Percentiles rank a stretch among this genome's conserved stretches.
These are phyloP conservation scores for Capsaspora owczarzaki DNA, from an alignment of 78 protist species.

Conservation along the genomic window DNA sequence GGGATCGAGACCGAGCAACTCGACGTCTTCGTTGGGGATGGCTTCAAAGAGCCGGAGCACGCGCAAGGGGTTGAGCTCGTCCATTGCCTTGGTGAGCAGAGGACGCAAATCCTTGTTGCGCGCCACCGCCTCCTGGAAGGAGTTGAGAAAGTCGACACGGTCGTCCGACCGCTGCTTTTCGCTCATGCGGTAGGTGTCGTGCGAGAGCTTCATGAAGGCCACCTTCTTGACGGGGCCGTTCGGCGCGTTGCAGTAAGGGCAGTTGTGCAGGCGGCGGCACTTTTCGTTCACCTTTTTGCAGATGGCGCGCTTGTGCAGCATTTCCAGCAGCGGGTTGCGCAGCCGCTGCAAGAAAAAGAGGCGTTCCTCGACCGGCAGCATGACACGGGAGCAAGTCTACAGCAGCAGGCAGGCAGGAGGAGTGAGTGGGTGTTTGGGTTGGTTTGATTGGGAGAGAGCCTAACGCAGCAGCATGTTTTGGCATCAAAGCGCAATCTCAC, in stretches of 20 bases:
- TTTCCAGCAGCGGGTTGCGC: conserved; percentile 6
- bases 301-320: conserved; percentile 14
- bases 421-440: neutral
- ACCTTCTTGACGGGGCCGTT: conserved; percentile 85
- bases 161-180: neutral
- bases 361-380: conserved; percentile 32
- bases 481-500: no score
- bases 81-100: conserved; percentile 44
- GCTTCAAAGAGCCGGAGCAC: conserved; percentile 56
- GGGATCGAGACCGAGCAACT: conserved; percentile 78
- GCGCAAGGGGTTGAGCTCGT: conserved; percentile 76
- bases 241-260: conserved; percentile 76
- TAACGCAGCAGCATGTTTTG: no score
- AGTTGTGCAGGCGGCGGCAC: conserved; percentile 17
- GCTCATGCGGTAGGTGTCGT: conserved; percentile 53
- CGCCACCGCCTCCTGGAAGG: neutral
- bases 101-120: neutral
- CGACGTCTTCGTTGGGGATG: conserved; percentile 56
- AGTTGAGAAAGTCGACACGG: neutral
- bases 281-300: conserved; percentile 13
- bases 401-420: no score
- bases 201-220: conserved; percentile 62
- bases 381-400: conserved; percentile 53
- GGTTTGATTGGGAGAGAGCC: neutral
- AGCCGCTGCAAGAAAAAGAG: neutral